A percentile compares a stretch with the other conserved stretches of the same genome.
These are phyloP conservation scores for Aspergillus bertholletiae DNA, from an alignment of 495 filamentous ascomycete species.

Conservation along the genomic window DNA sequence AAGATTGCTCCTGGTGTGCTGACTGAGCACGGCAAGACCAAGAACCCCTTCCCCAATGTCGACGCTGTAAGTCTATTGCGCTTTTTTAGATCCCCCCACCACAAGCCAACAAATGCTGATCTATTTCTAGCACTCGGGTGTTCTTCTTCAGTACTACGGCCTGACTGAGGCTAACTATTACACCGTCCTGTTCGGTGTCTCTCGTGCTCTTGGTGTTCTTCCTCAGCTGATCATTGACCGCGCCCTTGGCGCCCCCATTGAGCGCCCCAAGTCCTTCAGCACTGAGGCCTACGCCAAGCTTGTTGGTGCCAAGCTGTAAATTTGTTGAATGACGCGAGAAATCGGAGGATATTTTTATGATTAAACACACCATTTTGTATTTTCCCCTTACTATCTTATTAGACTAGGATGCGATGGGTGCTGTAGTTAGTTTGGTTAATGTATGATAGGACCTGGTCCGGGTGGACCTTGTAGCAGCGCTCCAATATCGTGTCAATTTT, in stretches of 20 bases:
- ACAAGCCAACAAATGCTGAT: conserved; percentile 21
- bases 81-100: not conserved
- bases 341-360: conserved; percentile 10
- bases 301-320: conserved; percentile 85
- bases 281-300: conserved; percentile 96
- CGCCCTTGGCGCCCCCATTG: conserved; percentile 70
- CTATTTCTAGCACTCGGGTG: conserved; percentile 72
- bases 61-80: conserved; percentile 53
- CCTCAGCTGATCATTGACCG: conserved; percentile 99
- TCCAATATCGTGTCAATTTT: conserved; percentile 25
- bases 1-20: conserved; percentile 98
- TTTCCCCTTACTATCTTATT: conserved; percentile 25
- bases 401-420: conserved; percentile 32
- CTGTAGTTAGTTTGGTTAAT: conserved; percentile 37
- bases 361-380: conserved; percentile 22
- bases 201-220: conserved; percentile 93
- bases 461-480: conserved; percentile 47
- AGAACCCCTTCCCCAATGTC: conserved; percentile 80
- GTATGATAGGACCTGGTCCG: conserved; percentile 50
- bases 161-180: conserved; percentile 99
- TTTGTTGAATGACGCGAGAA: conserved; percentile 14
- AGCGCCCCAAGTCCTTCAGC: conserved; percentile 92
- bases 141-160: conserved; percentile 98
- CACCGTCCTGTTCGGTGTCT: conserved; percentile 98
- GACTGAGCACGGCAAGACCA: conserved; percentile 99